Evolutionary conservation across 768 basidiomycete genomes (phyloP).

Genomic region (Boletales sp.): DNA sequence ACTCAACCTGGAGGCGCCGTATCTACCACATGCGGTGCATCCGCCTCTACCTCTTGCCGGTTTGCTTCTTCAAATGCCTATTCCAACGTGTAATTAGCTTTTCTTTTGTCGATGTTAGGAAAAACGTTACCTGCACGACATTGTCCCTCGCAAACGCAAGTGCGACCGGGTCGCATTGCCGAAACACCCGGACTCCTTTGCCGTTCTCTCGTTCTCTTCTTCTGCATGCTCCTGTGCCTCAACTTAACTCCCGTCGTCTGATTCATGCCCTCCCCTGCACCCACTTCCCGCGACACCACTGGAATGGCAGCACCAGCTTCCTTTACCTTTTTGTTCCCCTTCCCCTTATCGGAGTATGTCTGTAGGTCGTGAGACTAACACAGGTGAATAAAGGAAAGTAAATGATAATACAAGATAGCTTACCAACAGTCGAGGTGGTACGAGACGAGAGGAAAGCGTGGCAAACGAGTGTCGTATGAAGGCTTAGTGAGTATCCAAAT

Average conservation of each 20-base stretch:
- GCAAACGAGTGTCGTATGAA: no score
- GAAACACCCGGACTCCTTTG: slow-evolving; percentile 60
- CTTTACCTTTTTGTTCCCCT: no score
- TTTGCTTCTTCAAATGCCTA: slow-evolving; percentile 89
- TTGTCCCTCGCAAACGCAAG: slow-evolving; percentile 97
- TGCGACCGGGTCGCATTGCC: slow-evolving; percentile 90
- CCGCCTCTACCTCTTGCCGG: slow-evolving; percentile 73
- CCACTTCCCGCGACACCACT: no score
- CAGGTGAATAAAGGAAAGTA: neutral
- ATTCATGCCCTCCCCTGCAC: slow-evolving; percentile 31
- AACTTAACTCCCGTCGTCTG: slow-evolving; percentile 61
- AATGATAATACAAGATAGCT: no score
- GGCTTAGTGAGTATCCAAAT: no score
- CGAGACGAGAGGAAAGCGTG: no score
- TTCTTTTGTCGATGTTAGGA: no score
- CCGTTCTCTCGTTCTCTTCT: slow-evolving; percentile 42
- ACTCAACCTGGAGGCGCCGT: slow-evolving; percentile 96
- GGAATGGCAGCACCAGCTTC: no score
- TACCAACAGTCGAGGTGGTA: no score
- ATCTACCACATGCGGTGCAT: slow-evolving; percentile 86
- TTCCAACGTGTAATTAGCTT: no score
- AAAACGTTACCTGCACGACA: slow-evolving; percentile 66
- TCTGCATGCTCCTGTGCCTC: slow-evolving; percentile 61
- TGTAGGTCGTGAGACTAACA: no score
- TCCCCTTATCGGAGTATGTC: no score